A percentile compares a stretch with the other conserved stretches of the same genome.
These are phyloP conservation scores for Cryphonectria parasitica DNA, from an alignment of 2,329 filamentous ascomycete species.

Conservation along the genomic window DNA sequence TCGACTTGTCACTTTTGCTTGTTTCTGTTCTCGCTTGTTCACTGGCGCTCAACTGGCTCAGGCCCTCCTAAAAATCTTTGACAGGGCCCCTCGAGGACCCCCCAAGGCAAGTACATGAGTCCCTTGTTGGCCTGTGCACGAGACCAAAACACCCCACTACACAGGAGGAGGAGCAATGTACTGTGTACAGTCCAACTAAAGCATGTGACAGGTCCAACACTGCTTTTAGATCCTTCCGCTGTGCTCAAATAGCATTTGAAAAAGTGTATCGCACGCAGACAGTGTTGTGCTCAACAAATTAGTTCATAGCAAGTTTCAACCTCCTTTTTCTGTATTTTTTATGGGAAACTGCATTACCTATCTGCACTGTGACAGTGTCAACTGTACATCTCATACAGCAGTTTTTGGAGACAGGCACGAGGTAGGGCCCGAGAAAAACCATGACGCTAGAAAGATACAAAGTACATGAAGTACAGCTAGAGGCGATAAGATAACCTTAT, in stretches of 20 bases:
- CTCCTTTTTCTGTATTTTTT: not conserved
- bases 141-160: conserved; percentile 7
- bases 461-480: conserved; percentile 7
- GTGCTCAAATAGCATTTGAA: not conserved
- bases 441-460: not conserved
- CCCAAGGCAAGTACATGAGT: not conserved
- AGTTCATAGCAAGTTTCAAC: not conserved
- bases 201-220: conserved; percentile 20
- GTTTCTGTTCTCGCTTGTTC: conserved; percentile 1
- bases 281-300: not conserved
- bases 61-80: not conserved
- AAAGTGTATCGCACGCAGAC: not conserved
- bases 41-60: not conserved
- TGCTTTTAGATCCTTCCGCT: not conserved
- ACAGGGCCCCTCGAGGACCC: conserved; percentile 1
- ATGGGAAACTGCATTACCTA: not conserved
- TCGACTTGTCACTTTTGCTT: conserved; percentile 4
- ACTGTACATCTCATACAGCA: not conserved
- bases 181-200: conserved; percentile 10
- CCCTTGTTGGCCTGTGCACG: conserved; percentile 26
- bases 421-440: not conserved
- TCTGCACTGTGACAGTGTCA: not conserved
- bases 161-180: not conserved
- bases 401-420: not conserved
- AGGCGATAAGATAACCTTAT: conserved; percentile 27